A percentile compares a stretch with the other conserved stretches of the same genome.
Evolutionary conservation across 129 eudicot species (phyloP).

Genomic region (Flaveria linearis): DNA sequence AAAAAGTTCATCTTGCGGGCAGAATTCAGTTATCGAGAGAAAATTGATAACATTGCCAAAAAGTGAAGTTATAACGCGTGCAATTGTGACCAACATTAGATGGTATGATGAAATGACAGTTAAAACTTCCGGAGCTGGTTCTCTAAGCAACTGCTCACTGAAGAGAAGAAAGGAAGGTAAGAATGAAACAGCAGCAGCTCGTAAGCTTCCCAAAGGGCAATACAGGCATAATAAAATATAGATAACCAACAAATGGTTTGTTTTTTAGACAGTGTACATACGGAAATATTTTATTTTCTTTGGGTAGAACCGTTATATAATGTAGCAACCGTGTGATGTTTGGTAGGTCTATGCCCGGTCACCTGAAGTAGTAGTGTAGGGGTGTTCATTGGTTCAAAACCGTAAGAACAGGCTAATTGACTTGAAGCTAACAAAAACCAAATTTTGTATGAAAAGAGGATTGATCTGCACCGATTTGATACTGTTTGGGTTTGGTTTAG

Average conservation of each 20-base stretch:
- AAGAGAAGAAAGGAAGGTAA: constrained; percentile 45
- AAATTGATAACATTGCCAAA: constrained; percentile 44
- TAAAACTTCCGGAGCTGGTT: constrained; percentile 36
- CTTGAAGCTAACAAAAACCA: not conserved
- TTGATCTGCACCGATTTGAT: not conserved
- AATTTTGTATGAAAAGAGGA: not conserved
- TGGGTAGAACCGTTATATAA: constrained; percentile 22
- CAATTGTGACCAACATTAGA: constrained; percentile 59
- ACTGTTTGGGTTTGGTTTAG: not conserved
- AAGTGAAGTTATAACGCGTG: constrained; percentile 50
- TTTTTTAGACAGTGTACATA: constrained; percentile 37
- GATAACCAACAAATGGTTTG: constrained; percentile 17
- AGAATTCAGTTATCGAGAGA: constrained; percentile 59
- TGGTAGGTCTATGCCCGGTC: constrained; percentile 32
- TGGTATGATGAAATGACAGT: constrained; percentile 47
- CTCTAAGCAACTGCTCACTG: constrained; percentile 39
- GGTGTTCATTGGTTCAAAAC: not conserved
- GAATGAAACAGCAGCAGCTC: constrained; percentile 31
- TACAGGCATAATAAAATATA: constrained; percentile 28
- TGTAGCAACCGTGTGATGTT: constrained; percentile 41
- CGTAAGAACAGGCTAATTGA: not conserved
- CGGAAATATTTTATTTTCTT: not conserved
- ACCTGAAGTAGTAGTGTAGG: not conserved
- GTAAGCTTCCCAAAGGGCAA: constrained; percentile 50
- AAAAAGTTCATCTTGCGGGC: constrained; percentile 58